Evolutionary conservation across 495 filamentous ascomycete genomes (phyloP), one percentile per base, ranked within the genome.

Genomic region (Tetracladium setigerum): DNA sequence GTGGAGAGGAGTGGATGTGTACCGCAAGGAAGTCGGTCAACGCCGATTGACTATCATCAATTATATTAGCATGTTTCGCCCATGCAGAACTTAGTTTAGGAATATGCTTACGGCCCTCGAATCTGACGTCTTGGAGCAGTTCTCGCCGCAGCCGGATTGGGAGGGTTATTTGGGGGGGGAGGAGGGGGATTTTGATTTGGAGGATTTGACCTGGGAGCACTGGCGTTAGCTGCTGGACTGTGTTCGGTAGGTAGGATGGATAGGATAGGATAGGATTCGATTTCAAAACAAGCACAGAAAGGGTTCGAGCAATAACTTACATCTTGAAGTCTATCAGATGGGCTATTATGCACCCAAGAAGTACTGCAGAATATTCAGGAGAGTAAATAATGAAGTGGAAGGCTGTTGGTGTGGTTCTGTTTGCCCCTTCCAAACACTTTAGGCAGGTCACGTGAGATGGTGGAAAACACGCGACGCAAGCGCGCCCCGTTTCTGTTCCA

Each of bases 11-110:
- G 7, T 27, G 22, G 22, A 27, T 3, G 7, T 27, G 22, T 66
- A 86, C 82, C 41, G 84, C 85, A 19, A 94, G 67, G 52, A 87
- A 94, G 54, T 89, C 83, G 0, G 86, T 91, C 43, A 94, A 67
- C 24, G 87, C 87, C 15, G 87, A 91, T 54, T 79, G 81, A 14
- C 56, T 55, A 36, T 13, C 42, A 16, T 14, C 13, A n/a, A 13
- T 5, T 47, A 15, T 7, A 12, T 41, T 2, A 34, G 36, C 11
- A 17, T 34, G 3, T 5, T 41, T 40, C 27, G 30, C 13, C 30
- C 16, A 19, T 35, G 39, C 8, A 35, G 12, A 42, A 30, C 3
- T 27, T 27, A 3, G 7, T 27, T 3, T 15, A 19, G 31, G 34
- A 35, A 37, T 44, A 22, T 9, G 70, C 77, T 56, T 73, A 79